Percentiles rank a stretch among this genome's conserved stretches.
Evolutionary conservation across 208 protist genomes (phyloP).

Genomic region (Crithidia fasciculata): DNA sequence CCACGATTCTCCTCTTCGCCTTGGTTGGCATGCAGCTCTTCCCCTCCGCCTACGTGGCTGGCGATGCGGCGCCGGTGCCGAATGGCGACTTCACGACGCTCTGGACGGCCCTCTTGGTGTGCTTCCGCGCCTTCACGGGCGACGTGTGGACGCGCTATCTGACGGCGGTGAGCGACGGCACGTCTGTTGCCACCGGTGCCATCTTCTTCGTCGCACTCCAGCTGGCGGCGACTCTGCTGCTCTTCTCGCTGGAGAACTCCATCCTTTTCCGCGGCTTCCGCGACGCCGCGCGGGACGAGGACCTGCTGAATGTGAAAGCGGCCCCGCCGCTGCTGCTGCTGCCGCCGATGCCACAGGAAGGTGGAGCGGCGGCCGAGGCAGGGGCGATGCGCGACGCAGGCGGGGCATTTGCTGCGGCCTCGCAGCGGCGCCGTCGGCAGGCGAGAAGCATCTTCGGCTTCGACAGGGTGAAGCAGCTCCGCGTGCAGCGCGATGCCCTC

Average conservation of each 20-base stretch:
- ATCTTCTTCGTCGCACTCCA: constrained; percentile 53
- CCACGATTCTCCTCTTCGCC: constrained; percentile 50
- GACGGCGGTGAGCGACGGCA: constrained; percentile 23
- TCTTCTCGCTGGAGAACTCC: constrained; percentile 32
- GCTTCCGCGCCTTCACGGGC: constrained; percentile 56
- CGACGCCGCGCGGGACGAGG: constrained; percentile 17
- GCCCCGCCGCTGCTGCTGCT: constrained; percentile 30
- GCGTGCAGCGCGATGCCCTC: constrained; percentile 16
- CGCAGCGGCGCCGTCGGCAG: constrained; percentile 5
- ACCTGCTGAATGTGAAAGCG: constrained; percentile 5
- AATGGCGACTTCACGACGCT: constrained; percentile 55
- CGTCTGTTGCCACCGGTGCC: constrained; percentile 34
- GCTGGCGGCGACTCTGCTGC: constrained; percentile 9
- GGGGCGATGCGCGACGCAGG: background rate
- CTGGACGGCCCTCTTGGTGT: constrained; percentile 52
- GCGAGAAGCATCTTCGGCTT: background rate
- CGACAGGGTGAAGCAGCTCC: background rate
- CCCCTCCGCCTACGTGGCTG: constrained; percentile 18
- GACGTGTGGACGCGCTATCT: constrained; percentile 50
- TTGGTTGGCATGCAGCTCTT: constrained; percentile 71
- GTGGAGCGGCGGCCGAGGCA: background rate
- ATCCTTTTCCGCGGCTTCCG: constrained; percentile 26
- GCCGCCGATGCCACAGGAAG: constrained; percentile 6
- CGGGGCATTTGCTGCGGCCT: too few species aligned
- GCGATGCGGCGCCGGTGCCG: background rate